Evolutionary conservation across 208 protist species (phyloP).

Genomic region (Crithidia sp.): DNA sequence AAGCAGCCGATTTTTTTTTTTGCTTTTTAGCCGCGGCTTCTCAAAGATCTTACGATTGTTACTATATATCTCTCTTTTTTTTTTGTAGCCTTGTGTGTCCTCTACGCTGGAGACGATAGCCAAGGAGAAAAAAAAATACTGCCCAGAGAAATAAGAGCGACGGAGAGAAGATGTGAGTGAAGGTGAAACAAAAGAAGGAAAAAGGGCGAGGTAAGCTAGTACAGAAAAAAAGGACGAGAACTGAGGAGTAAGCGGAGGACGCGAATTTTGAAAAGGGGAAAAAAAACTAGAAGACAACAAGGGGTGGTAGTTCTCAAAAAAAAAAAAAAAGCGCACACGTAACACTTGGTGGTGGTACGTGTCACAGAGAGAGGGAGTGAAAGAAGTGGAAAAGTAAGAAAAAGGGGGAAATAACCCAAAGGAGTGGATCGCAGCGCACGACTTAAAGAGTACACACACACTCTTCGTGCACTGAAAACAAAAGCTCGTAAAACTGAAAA

Average conservation of each 20-base stretch:
- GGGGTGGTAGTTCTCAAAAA: not conserved
- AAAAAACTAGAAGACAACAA: conserved; percentile 1
- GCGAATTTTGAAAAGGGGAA: not conserved
- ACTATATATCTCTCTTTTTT: too few relatives aligned
- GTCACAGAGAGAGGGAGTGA: too few relatives aligned
- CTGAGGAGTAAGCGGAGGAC: not conserved
- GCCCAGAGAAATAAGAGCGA: too few relatives aligned
- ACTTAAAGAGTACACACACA: too few relatives aligned
- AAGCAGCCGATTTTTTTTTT: not conserved
- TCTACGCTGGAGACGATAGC: not conserved
- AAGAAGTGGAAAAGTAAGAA: not conserved
- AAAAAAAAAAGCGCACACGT: not conserved
- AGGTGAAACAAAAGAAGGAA: not conserved
- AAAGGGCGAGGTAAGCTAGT: not conserved
- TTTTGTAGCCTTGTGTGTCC: not conserved
- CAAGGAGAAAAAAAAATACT: not conserved
- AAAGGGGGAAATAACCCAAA: not conserved
- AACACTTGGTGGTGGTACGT: too few relatives aligned
- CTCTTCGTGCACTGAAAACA: conserved; percentile 8
- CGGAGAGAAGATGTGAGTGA: too few relatives aligned
- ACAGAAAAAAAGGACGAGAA: not conserved
- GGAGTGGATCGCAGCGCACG: too few relatives aligned
- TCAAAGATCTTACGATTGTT: too few relatives aligned
- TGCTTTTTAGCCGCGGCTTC: not conserved
- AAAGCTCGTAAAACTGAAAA: conserved; percentile 4